These are phyloP conservation scores for Tuber brumale DNA, from an alignment of 495 filamentous ascomycete species.

Conservation along the genomic window DNA sequence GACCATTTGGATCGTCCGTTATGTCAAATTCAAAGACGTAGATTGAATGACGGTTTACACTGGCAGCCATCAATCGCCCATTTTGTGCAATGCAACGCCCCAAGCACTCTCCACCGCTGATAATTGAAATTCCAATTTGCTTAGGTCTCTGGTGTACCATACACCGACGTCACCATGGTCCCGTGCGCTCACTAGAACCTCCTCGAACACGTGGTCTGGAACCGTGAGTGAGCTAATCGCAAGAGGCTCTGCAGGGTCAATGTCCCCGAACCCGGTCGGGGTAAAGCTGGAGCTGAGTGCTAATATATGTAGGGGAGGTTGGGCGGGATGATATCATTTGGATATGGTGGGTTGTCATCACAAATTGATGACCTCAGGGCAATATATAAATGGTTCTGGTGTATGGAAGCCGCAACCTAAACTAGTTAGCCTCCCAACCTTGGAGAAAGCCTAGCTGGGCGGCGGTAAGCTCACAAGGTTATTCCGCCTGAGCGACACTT, in stretches of 20 bases:
- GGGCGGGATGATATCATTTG: slow-evolving; percentile 56
- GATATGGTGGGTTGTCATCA: slow-evolving; percentile 63
- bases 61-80: slow-evolving; percentile 71
- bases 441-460: slow-evolving; percentile 1
- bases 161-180: slow-evolving; percentile 87
- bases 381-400: slow-evolving; percentile 51
- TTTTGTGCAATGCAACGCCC: slow-evolving; percentile 79
- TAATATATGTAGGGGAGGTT: slow-evolving; percentile 54
- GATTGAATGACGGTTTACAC: slow-evolving; percentile 55
- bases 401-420: slow-evolving; percentile 38
- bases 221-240: slow-evolving; percentile 71
- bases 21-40: slow-evolving; percentile 39
- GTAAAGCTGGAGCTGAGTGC: slow-evolving; percentile 59
- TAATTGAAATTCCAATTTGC: slow-evolving; percentile 29
- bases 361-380: slow-evolving; percentile 67
- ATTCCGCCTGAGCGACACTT: slow-evolving; percentile 37
- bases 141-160: slow-evolving; percentile 57
- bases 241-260: slow-evolving; percentile 57
- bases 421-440: background rate
- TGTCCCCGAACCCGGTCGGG: slow-evolving; percentile 48
- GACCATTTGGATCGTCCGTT: slow-evolving; percentile 3
- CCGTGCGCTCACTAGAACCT: slow-evolving; percentile 67
- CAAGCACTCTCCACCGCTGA: slow-evolving; percentile 75
- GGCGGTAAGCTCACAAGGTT: slow-evolving; percentile 26
- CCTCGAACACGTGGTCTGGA: slow-evolving; percentile 70